These are phyloP conservation scores for Ogataea henricii DNA, from an alignment of 805 yeast genomes.

Conservation along the genomic window DNA sequence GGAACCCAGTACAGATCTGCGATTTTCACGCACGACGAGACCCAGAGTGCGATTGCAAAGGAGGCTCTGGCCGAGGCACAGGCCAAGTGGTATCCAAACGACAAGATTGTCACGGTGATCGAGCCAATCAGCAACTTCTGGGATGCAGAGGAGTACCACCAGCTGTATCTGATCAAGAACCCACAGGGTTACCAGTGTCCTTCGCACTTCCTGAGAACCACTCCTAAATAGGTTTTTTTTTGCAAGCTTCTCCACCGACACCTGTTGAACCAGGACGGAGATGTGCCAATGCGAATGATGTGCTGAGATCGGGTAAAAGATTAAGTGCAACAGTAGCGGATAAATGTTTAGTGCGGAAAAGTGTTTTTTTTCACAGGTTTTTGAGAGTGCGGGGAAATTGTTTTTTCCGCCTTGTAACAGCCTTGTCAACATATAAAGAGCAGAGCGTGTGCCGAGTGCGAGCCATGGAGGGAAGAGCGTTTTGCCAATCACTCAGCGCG, in stretches of 20 bases:
- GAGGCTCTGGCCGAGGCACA: constrained; percentile 57
- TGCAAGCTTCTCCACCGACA: neutral
- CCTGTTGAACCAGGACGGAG: neutral
- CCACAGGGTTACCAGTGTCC: constrained; percentile 91
- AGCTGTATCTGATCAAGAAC: constrained; percentile 73
- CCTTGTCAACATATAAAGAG: neutral
- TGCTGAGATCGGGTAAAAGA: no score
- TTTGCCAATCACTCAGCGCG: neutral
- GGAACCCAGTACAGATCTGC: constrained; percentile 94
- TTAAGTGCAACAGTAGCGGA: no score
- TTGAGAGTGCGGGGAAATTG: constrained; percentile 4
- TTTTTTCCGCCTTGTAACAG: neutral
- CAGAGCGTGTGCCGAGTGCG: neutral
- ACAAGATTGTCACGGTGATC: constrained; percentile 67
- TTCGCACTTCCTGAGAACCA: constrained; percentile 75
- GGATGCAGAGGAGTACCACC: constrained; percentile 98
- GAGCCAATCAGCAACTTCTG: constrained; percentile 70
- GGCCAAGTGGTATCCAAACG: constrained; percentile 71
- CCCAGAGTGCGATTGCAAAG: constrained; percentile 45
- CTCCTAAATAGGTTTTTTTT: constrained; percentile 43
- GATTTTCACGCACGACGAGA: constrained; percentile 61
- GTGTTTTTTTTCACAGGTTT: neutral
- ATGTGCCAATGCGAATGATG: neutral
- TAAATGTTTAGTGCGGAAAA: constrained; percentile 5
- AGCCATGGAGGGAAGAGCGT: neutral